A percentile compares a stretch with the other conserved stretches of the same genome.
Evolutionary conservation across 306 rosid species (phyloP).

Genomic region (Rosa persica): DNA sequence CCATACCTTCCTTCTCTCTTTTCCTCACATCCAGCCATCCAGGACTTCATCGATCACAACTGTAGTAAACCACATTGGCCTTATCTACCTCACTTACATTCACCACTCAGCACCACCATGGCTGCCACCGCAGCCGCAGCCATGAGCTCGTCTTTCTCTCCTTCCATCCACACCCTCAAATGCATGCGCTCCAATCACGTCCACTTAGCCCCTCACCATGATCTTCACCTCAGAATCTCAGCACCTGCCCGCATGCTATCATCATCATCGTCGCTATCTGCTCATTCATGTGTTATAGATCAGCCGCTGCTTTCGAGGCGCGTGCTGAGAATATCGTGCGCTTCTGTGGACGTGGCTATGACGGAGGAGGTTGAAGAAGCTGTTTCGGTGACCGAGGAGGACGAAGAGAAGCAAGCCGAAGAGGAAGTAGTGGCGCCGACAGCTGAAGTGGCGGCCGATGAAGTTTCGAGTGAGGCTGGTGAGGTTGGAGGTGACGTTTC

Average conservation of each 20-base stretch:
- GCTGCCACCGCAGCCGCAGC: constrained; percentile 65
- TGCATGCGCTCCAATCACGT: constrained; percentile 39
- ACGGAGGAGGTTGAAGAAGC: constrained; percentile 34
- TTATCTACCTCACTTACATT: neutral
- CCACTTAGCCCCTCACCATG: constrained; percentile 17
- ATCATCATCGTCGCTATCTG: constrained; percentile 3
- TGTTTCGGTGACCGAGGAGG: neutral
- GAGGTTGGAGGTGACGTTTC: neutral
- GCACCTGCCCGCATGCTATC: constrained; percentile 42
- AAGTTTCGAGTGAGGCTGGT: neutral
- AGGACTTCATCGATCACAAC: constrained; percentile 12
- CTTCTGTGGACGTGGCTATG: constrained; percentile 48
- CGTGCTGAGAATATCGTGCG: constrained; percentile 37
- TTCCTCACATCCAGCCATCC: neutral
- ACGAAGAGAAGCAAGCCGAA: constrained; percentile 17
- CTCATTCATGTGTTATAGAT: neutral
- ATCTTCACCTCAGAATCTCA: constrained; percentile 27
- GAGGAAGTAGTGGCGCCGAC: constrained; percentile 2
- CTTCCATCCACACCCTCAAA: constrained; percentile 53
- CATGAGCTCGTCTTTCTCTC: constrained; percentile 56
- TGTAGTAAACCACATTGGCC: neutral
- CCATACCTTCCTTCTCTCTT: neutral
- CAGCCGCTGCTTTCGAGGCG: constrained; percentile 18
- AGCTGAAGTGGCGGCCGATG: neutral
- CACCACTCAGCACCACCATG: constrained; percentile 38